Base-by-base conservation (phyloP, 2,329 filamentous ascomycete species). In the Pseudogymnoascus sp. region DNA sequence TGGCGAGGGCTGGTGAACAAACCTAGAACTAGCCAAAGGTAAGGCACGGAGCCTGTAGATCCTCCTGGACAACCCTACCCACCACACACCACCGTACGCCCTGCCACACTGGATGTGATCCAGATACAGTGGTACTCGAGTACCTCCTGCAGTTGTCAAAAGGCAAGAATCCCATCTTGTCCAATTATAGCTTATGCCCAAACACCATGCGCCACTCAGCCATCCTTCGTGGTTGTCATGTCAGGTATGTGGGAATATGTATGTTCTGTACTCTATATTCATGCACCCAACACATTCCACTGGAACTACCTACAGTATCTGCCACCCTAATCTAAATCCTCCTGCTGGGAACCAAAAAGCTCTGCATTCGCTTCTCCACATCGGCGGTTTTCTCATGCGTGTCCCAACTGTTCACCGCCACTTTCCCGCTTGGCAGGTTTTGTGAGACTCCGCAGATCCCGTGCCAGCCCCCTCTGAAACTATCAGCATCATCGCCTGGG, bases 391-490 rank as follows among this genome's bases (percentile, higher is more conserved):
- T 28, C 6, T 2, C 4, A 14, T 8, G 6, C 30, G 30, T 33
- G 22, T 16, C 43, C 25, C 22, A 18, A 54, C 9, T 18, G 43
- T 33, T 54, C 43, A 33, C 43, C 43, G 43, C 43, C 43, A 54
- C 43, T 54, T 54, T 33, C 43, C 9, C 25, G 14, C 43, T 54
- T 54, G 25, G 25, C 43, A 54, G 43, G 11, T 25, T n/a, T 43
- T 33, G 43, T 30, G 43, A 33, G 43, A 54, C 25, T 33, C 41
- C 25, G 25, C 8, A 33, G 43, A 54, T 54, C 43, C 43, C 25
- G 43, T 54, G 43, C 43, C 43, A 54, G 43, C 43, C 25, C 43
- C 43, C 28, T 54, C 43, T 33, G 43, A 54, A 54, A 54, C 43
- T 54, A 47, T 25, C n/a, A 33, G 33, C 25, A 54, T 33, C 43